phyloP scores from a whole-genome alignment of 2,329 filamentous ascomycete species.

The Colletotrichum orbiculare region DNA sequence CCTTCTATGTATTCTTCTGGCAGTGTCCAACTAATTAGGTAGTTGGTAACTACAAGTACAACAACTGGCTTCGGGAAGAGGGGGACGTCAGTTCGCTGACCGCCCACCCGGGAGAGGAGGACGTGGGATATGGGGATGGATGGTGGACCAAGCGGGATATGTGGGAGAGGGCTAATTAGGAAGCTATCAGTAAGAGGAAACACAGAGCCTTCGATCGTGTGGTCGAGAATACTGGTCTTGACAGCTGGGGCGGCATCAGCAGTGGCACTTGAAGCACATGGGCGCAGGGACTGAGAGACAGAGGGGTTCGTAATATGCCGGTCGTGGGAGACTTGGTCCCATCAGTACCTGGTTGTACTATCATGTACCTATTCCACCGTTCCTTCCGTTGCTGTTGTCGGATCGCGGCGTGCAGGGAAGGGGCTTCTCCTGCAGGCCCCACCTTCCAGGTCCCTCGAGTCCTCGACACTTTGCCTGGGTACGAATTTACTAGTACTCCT shows the following conservation, averaged over 20 bases:
- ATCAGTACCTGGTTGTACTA: constrained; percentile 3
- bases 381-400: not conserved
- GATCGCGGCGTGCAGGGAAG: constrained; percentile 23
- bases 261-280: constrained; percentile 16
- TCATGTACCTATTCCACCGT: not conserved
- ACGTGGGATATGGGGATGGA: not conserved
- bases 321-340: no score
- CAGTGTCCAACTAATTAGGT: no score
- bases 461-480: constrained; percentile 10
- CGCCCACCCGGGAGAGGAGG: not conserved
- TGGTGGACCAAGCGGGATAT: constrained; percentile 16
- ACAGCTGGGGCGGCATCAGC: constrained; percentile 12
- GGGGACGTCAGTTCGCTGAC: not conserved
- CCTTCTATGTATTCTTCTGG: no score
- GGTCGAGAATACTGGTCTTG: not conserved
- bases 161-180: constrained; percentile 3
- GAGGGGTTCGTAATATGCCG: no score
- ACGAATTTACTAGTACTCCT: not conserved
- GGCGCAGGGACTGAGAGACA: constrained; percentile 19
- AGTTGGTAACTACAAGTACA: no score
- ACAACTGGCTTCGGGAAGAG: no score
- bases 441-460: constrained; percentile 13
- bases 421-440: constrained; percentile 18
- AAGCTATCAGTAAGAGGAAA: no score
- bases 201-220: no score